Evolutionary conservation across 176 grass and related monocot species (phyloP).

Genomic region (Zea luxurians): DNA sequence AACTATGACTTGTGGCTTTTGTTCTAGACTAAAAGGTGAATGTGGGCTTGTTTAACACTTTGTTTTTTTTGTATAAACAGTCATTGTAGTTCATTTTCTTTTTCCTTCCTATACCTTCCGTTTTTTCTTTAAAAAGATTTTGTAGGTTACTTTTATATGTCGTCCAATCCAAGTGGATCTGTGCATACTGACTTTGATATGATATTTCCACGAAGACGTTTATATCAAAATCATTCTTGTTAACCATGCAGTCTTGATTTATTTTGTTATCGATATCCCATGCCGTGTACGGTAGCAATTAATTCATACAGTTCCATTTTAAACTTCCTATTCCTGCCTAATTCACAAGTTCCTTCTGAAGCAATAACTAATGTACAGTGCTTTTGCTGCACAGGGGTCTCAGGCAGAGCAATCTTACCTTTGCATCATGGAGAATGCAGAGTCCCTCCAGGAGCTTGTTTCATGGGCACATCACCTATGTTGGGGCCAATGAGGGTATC

Average conservation of each 20-base stretch:
- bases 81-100: not conserved
- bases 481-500: constrained; percentile 41
- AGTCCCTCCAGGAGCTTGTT: constrained; percentile 39
- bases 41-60: not conserved
- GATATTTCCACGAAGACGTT: not conserved
- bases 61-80: not conserved
- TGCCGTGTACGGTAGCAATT: not conserved
- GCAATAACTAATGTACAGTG: constrained; percentile 42
- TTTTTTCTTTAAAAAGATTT: not conserved
- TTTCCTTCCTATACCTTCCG: not conserved
- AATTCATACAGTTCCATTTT: constrained; percentile 18
- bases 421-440: constrained; percentile 37
- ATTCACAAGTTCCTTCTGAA: constrained; percentile 29
- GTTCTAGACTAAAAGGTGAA: constrained; percentile 8
- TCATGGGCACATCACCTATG: constrained; percentile 39
- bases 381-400: constrained; percentile 44
- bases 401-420: constrained; percentile 39
- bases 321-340: not conserved
- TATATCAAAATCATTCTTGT: constrained; percentile 4
- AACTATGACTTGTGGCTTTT: not conserved
- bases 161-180: constrained; percentile 21
- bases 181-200: not conserved
- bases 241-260: not conserved
- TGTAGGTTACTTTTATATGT: not conserved
- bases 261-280: not conserved